A percentile compares a stretch with the other conserved stretches of the same genome.
phyloP scores from a whole-genome alignment of 192 early-diverging fungal species.

The Podila horticola region DNA sequence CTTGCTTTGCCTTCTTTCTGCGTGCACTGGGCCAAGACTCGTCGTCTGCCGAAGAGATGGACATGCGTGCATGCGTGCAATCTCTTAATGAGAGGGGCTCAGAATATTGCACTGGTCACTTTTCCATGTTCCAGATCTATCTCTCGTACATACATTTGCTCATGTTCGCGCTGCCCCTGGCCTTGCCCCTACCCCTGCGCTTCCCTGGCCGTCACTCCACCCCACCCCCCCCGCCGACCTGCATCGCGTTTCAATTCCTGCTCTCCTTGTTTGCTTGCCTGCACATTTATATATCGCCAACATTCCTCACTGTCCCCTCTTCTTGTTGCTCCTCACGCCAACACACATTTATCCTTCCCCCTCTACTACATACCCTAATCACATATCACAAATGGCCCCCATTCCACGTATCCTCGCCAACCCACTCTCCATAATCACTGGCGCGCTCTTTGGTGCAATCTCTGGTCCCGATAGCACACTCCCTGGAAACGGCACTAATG shows the following conservation, averaged over 20 bases:
- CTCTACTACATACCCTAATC: neutral
- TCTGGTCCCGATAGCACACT: slow-evolving; percentile 36
- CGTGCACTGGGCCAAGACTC: too few species aligned
- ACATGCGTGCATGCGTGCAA: too few species aligned
- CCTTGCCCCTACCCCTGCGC: neutral
- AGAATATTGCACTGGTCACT: too few species aligned
- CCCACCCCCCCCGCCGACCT: neutral
- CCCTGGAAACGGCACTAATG: slow-evolving; percentile 32
- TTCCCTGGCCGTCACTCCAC: neutral
- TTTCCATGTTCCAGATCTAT: too few species aligned
- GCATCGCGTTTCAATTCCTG: neutral
- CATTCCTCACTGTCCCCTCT: neutral
- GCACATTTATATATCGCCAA: neutral
- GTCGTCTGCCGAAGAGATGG: too few species aligned
- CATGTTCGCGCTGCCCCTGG: too few species aligned
- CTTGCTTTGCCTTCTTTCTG: too few species aligned
- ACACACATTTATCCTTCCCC: neutral
- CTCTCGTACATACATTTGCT: too few species aligned
- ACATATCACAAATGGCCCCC: slow-evolving; percentile 27
- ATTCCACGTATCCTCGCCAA: slow-evolving; percentile 26
- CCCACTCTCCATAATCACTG: slow-evolving; percentile 48
- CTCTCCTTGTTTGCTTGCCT: neutral
- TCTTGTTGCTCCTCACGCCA: neutral
- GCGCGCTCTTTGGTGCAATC: slow-evolving; percentile 41
- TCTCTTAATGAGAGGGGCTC: too few species aligned